Evolutionary conservation across 768 basidiomycete species (phyloP).

Genomic region (Boletales sp.): DNA sequence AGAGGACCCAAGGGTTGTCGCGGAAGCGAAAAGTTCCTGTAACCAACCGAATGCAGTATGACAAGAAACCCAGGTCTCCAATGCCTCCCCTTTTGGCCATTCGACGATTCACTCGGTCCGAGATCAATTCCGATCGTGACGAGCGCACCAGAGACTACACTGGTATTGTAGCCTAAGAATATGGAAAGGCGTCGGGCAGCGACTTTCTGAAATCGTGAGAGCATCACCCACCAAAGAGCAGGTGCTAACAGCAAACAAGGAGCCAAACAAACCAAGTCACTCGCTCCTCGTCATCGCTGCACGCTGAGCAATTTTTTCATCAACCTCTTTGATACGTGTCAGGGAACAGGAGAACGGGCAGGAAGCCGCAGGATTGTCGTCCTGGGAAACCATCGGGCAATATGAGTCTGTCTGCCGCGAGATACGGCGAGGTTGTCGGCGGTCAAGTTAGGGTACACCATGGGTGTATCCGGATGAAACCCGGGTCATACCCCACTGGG

Average conservation of each 20-base stretch:
- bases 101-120: too few species aligned
- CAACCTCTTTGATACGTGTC: not conserved
- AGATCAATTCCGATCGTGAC: too few species aligned
- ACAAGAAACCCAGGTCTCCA: not conserved
- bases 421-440: too few species aligned
- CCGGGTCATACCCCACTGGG: too few species aligned
- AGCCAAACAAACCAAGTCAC: slow-evolving; percentile 76
- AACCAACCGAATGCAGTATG: not conserved
- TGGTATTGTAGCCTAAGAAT: slow-evolving; percentile 61
- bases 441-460: too few species aligned
- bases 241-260: slow-evolving; percentile 66
- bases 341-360: not conserved
- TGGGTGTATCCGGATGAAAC: too few species aligned
- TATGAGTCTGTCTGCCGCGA: too few species aligned
- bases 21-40: slow-evolving; percentile 77
- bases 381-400: too few species aligned
- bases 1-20: slow-evolving; percentile 75
- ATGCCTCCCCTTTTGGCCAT: too few species aligned
- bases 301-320: slow-evolving; percentile 16
- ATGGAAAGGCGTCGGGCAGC: not conserved
- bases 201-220: too few species aligned
- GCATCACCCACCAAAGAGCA: slow-evolving; percentile 60
- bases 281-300: slow-evolving; percentile 43
- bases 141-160: too few species aligned
- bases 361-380: too few species aligned